Conservation (phyloP, 139 green algal species). For the Monoraphidium neglectum region DNA sequence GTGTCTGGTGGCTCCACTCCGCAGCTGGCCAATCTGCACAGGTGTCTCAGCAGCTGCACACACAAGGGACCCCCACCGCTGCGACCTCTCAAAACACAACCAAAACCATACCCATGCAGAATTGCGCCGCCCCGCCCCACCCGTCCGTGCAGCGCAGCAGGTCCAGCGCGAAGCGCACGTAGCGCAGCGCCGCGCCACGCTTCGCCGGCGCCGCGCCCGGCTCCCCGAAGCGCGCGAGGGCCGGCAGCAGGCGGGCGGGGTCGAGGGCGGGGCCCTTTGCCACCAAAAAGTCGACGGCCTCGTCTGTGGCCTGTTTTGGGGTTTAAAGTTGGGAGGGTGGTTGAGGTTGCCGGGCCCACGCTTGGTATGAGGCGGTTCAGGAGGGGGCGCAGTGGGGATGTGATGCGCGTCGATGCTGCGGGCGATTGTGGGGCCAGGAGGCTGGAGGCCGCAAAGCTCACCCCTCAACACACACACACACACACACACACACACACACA, state of each 20-base stretch:
- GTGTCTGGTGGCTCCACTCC: too few species aligned
- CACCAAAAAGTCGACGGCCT: constrained; percentile 76
- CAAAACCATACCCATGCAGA: not conserved
- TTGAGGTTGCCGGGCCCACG: too few species aligned
- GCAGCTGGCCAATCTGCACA: too few species aligned
- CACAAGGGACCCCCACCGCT: not conserved
- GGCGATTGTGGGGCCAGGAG: too few species aligned
- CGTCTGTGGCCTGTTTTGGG: constrained; percentile 30
- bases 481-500: too few species aligned
- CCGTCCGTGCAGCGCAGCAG: constrained; percentile 53
- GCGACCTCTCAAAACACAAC: not conserved
- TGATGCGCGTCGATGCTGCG: too few species aligned
- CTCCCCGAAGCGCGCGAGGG: constrained; percentile 78
- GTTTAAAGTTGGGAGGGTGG: too few species aligned
- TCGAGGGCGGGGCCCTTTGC: constrained; percentile 21
- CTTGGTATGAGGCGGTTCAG: too few species aligned
- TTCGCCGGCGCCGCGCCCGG: constrained; percentile 14
- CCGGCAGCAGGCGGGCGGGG: constrained; percentile 75
- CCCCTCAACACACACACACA: too few species aligned
- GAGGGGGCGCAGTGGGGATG: too few species aligned
- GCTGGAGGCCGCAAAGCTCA: too few species aligned
- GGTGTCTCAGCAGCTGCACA: too few species aligned
- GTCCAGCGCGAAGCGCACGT: constrained; percentile 75
- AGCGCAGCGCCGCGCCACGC: constrained; percentile 69
- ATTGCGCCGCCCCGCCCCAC: constrained; percentile 28